Conservation (phyloP, 257 asterid species). For the Solanum etuberosum region DNA sequence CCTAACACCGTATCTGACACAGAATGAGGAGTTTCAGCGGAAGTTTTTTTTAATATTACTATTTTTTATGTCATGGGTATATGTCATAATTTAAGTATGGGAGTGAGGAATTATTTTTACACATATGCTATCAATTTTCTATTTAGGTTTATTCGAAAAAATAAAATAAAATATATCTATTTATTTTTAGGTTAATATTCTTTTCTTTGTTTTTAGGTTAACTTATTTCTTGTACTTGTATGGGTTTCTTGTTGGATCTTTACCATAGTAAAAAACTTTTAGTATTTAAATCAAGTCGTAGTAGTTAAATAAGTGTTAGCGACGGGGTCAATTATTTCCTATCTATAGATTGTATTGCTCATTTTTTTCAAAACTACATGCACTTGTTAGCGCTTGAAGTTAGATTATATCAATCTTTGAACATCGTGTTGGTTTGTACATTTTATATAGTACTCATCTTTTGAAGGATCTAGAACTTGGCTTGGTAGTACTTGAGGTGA, state of each 20-base stretch:
- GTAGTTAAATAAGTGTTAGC: not conserved
- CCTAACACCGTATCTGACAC: not conserved
- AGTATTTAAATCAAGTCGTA: not conserved
- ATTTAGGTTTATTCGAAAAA: too few species aligned
- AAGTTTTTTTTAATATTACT: too few species aligned
- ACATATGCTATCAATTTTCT: not conserved
- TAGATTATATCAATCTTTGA: too few species aligned
- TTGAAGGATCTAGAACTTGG: not conserved
- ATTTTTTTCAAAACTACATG: not conserved
- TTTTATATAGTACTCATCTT: too few species aligned
- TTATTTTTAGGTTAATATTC: too few species aligned
- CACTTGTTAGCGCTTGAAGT: not conserved
- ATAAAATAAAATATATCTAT: too few species aligned
- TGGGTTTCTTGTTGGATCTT: too few species aligned
- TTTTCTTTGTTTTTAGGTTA: not conserved
- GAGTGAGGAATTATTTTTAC: not conserved
- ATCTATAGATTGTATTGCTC: not conserved
- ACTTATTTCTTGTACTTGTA: not conserved
- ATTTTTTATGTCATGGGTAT: not conserved
- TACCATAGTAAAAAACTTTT: too few species aligned
- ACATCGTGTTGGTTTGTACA: not conserved
- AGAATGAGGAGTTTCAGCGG: not conserved
- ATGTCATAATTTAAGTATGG: not conserved
- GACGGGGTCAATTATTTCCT: not conserved
- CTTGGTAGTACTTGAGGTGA: not conserved